Percentiles rank a stretch among this genome's conserved stretches.
phyloP scores from a whole-genome alignment of 2,329 filamentous ascomycete genomes.

The Colletotrichum falcatum region DNA sequence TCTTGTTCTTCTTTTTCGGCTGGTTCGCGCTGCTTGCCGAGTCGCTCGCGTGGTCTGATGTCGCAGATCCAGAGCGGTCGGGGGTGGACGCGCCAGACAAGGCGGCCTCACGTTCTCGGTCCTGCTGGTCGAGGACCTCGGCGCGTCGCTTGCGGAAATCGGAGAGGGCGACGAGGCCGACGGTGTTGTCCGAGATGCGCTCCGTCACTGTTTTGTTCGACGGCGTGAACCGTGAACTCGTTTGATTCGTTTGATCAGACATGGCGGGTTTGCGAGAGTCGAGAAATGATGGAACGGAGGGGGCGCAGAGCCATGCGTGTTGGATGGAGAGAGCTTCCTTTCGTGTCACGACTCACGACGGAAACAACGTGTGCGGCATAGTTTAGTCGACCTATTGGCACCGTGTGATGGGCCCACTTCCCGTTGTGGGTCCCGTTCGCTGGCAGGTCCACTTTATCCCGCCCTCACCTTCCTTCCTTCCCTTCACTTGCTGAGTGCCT shows the following conservation, averaged over 20 bases:
- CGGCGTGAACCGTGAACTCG: slow-evolving; percentile 74
- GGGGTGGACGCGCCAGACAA: slow-evolving; percentile 60
- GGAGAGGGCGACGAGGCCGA: slow-evolving; percentile 90
- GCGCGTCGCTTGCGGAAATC: slow-evolving; percentile 97
- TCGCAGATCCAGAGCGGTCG: slow-evolving; percentile 61
- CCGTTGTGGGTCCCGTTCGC: slow-evolving; percentile 34
- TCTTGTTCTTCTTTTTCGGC: slow-evolving; percentile 61
- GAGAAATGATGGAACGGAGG: not conserved
- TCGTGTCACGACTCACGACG: not conserved
- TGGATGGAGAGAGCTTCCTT: not conserved
- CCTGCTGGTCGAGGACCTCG: slow-evolving; percentile 92
- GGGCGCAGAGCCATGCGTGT: not conserved
- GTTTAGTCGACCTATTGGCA: not conserved
- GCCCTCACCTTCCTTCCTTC: slow-evolving; percentile 23
- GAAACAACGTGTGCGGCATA: slow-evolving; percentile 4
- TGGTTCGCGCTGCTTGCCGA: slow-evolving; percentile 47
- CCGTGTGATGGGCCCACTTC: slow-evolving; percentile 22
- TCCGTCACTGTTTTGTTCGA: slow-evolving; percentile 84
- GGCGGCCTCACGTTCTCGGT: slow-evolving; percentile 78
- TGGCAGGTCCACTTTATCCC: slow-evolving; percentile 30
- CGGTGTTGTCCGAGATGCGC: slow-evolving; percentile 84
- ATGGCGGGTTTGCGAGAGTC: slow-evolving; percentile 47
- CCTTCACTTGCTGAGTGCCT: too few species aligned
- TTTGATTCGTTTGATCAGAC: slow-evolving; percentile 53
- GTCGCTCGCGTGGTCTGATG: slow-evolving; percentile 57